Evolutionary conservation across 768 basidiomycete species (phyloP).

Genomic region (Flagelloscypha sp.): DNA sequence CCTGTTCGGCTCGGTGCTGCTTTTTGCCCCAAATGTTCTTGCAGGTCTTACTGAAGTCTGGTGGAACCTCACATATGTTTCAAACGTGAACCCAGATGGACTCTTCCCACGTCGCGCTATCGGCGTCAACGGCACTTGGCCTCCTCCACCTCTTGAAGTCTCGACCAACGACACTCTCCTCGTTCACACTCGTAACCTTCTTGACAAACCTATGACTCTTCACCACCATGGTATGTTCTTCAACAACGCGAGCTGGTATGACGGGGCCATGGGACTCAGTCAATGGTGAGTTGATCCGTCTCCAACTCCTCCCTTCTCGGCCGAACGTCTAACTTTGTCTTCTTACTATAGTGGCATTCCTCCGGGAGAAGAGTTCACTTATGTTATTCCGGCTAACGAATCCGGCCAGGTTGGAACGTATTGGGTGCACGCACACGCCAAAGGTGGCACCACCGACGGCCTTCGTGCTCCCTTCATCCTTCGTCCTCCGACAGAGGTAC

Average conservation of each 20-base stretch:
- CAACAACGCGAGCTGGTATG: slow-evolving; percentile 80
- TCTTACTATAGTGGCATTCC: slow-evolving; percentile 59
- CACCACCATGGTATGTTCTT: slow-evolving; percentile 98
- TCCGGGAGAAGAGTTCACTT: slow-evolving; percentile 59
- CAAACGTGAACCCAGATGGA: slow-evolving; percentile 77
- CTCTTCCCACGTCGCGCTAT: slow-evolving; percentile 68
- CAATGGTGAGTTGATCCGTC: slow-evolving; percentile 56
- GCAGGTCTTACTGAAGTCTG: slow-evolving; percentile 69
- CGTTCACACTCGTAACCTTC: slow-evolving; percentile 68
- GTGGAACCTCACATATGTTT: slow-evolving; percentile 89
- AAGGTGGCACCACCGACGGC: slow-evolving; percentile 92
- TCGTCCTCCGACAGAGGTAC: slow-evolving; percentile 55
- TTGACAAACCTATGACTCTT: slow-evolving; percentile 59
- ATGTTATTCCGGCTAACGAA: slow-evolving; percentile 60
- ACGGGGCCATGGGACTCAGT: slow-evolving; percentile 74
- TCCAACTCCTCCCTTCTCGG: background rate
- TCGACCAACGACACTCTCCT: slow-evolving; percentile 62
- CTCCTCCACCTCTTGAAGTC: slow-evolving; percentile 78
- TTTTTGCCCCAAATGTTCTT: slow-evolving; percentile 30
- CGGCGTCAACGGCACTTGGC: slow-evolving; percentile 91
- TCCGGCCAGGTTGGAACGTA: slow-evolving; percentile 74
- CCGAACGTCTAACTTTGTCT: slow-evolving; percentile 1
- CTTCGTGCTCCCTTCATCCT: slow-evolving; percentile 82
- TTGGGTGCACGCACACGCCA: slow-evolving; percentile 69
- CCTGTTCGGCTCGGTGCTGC: slow-evolving; percentile 23